phyloP scores from a whole-genome alignment of 2,329 filamentous ascomycete species.

The Stachybotrys elegans region DNA sequence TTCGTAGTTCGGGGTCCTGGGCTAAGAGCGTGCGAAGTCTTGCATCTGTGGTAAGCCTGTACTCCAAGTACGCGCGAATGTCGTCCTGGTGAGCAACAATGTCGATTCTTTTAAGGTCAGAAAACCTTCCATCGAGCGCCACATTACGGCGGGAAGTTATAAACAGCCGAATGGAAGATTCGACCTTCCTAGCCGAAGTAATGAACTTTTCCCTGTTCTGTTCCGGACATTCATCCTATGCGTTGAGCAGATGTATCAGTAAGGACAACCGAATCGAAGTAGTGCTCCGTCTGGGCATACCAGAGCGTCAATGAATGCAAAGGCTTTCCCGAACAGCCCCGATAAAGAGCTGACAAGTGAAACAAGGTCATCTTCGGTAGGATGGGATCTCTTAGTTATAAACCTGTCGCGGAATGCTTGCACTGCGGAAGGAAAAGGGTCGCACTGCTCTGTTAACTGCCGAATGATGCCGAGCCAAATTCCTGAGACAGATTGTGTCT shows the following conservation, averaged over 20 bases:
- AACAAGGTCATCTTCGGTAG: conserved; percentile 6
- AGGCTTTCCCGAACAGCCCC: conserved; percentile 4
- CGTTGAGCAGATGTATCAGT: neutral
- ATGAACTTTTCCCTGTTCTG: conserved; percentile 4
- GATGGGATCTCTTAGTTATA: conserved; percentile 6
- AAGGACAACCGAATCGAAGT: neutral
- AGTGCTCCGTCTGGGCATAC: conserved; percentile 2
- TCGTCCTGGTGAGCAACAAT: conserved; percentile 4
- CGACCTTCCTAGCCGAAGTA: conserved; percentile 1
- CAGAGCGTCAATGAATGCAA: conserved; percentile 8
- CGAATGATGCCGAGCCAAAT: conserved; percentile 8
- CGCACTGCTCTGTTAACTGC: conserved; percentile 7
- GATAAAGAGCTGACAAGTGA: conserved; percentile 5
- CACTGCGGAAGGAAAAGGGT: conserved; percentile 5
- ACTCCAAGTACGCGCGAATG: conserved; percentile 5
- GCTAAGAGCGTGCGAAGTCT: conserved; percentile 4
- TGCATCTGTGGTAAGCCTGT: conserved; percentile 2
- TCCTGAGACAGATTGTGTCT: conserved; percentile 2
- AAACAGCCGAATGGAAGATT: conserved; percentile 4
- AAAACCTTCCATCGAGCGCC: conserved; percentile 3
- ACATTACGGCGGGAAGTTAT: conserved; percentile 6
- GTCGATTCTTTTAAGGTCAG: conserved; percentile 1
- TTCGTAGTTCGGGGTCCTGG: conserved; percentile 2
- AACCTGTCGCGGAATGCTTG: conserved; percentile 7
- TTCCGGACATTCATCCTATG: conserved; percentile 9